phyloP scores from a whole-genome alignment of 2,329 filamentous ascomycete genomes.

The Mariannaea elegans region DNA sequence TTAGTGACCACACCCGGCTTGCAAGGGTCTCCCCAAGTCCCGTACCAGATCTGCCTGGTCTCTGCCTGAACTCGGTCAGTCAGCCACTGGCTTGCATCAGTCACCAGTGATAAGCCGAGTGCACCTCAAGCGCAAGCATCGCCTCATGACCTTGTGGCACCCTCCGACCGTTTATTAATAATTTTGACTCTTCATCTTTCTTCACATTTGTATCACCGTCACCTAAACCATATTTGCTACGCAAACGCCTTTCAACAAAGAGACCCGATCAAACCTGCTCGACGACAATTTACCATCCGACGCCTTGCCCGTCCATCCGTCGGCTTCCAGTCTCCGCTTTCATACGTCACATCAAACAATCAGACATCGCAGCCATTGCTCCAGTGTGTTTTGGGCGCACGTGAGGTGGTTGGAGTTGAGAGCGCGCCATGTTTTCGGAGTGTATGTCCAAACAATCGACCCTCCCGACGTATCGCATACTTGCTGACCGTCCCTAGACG shows the following conservation, averaged over 20 bases:
- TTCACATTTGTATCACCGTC: conserved; percentile 13
- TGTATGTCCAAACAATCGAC: conserved; percentile 66
- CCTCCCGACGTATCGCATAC: background rate
- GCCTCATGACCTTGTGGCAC: conserved; percentile 40
- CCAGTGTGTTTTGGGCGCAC: conserved; percentile 28
- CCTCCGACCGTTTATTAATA: conserved; percentile 22
- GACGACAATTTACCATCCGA: conserved; percentile 29
- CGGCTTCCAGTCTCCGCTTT: conserved; percentile 22
- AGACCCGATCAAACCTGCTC: conserved; percentile 14
- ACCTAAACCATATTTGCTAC: conserved; percentile 11
- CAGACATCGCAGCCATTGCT: conserved; percentile 18
- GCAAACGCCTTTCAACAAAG: conserved; percentile 2
- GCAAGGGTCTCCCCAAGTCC: conserved; percentile 28
- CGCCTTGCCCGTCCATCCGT: conserved; percentile 20
- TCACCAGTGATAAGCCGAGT: conserved; percentile 37
- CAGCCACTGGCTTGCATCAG: conserved; percentile 37
- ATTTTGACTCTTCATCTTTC: conserved; percentile 27
- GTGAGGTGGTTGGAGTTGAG: conserved; percentile 47
- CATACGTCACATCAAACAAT: conserved; percentile 36
- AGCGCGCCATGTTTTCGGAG: conserved; percentile 71
- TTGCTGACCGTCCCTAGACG: conserved; percentile 68
- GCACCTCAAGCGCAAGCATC: conserved; percentile 27
- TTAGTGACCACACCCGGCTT: conserved; percentile 14
- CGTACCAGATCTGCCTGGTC: conserved; percentile 27
- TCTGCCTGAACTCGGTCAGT: conserved; percentile 37